phyloP scores from a whole-genome alignment of 139 green algal genomes.

The Picochlorum sp. region DNA sequence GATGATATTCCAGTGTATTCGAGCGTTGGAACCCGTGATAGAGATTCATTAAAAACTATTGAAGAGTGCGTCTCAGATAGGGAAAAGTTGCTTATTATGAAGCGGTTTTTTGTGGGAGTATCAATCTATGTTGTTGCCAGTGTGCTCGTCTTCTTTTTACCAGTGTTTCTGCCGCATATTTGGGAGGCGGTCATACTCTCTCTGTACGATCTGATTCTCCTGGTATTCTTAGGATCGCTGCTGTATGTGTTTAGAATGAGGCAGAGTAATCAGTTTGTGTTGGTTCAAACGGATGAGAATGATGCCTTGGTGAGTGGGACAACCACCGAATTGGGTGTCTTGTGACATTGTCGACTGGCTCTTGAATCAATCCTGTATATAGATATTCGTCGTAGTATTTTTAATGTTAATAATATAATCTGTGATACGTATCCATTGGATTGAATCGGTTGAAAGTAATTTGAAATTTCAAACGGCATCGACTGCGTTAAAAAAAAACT shows the following conservation, averaged over 20 bases:
- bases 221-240: conserved; percentile 27
- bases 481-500: too few relatives aligned
- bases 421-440: too few relatives aligned
- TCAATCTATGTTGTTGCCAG: conserved; percentile 29
- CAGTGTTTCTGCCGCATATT: conserved; percentile 29
- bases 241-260: conserved; percentile 45
- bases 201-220: conserved; percentile 27
- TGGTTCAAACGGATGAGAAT: conserved; percentile 27
- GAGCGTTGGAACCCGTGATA: conserved; percentile 17
- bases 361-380: too few relatives aligned
- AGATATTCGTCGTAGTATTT: too few relatives aligned
- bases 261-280: conserved; percentile 30
- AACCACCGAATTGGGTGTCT: conserved; percentile 21
- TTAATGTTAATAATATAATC: too few relatives aligned
- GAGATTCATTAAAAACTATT: conserved; percentile 37
- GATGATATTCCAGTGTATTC: conserved; percentile 12
- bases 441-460: too few relatives aligned
- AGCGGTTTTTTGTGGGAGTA: conserved; percentile 42
- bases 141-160: conserved; percentile 31
- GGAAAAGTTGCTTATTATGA: conserved; percentile 40
- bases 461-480: too few relatives aligned
- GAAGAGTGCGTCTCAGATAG: conserved; percentile 31
- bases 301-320: neutral
- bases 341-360: neutral
- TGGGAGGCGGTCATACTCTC: conserved; percentile 21